A percentile compares a stretch with the other conserved stretches of the same genome.
These are phyloP conservation scores for Fremontodendron californicum DNA, from an alignment of 345 rosid species.

Conservation along the genomic window DNA sequence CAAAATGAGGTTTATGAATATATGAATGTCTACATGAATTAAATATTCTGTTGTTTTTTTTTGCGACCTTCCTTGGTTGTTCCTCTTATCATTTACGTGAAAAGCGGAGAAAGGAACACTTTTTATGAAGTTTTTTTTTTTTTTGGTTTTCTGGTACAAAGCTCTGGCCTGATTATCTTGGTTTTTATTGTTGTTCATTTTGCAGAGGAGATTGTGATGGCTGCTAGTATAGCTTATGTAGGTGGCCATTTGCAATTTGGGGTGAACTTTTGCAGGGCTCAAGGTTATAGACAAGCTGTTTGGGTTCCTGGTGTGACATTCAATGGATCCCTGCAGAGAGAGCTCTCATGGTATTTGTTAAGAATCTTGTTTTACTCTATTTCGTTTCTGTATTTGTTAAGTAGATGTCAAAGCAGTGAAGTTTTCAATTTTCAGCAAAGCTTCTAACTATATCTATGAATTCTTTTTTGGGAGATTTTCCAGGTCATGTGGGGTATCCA, in stretches of 20 bases:
- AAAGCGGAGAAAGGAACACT: not conserved
- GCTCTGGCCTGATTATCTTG: not conserved
- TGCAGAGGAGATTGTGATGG: conserved; percentile 41
- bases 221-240: conserved; percentile 48
- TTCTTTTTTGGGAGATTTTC: conserved; percentile 13
- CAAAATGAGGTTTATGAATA: not conserved
- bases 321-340: conserved; percentile 44
- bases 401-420: not conserved
- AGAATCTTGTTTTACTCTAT: not conserved
- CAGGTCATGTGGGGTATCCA: conserved; percentile 60
- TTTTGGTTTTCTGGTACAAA: not conserved
- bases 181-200: not conserved
- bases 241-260: conserved; percentile 35
- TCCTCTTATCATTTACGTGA: not conserved
- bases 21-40: not conserved
- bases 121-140: not conserved
- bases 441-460: conserved; percentile 6
- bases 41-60: not conserved
- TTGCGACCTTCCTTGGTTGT: not conserved
- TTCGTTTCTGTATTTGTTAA: not conserved
- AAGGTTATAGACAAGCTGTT: conserved; percentile 35
- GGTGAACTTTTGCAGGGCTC: conserved; percentile 28
- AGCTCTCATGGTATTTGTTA: conserved; percentile 54
- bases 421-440: conserved; percentile 11
- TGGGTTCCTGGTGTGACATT: conserved; percentile 35